phyloP scores from a whole-genome alignment of 1,139 yeast genomes.

The Yamadazyma trypodendri region DNA sequence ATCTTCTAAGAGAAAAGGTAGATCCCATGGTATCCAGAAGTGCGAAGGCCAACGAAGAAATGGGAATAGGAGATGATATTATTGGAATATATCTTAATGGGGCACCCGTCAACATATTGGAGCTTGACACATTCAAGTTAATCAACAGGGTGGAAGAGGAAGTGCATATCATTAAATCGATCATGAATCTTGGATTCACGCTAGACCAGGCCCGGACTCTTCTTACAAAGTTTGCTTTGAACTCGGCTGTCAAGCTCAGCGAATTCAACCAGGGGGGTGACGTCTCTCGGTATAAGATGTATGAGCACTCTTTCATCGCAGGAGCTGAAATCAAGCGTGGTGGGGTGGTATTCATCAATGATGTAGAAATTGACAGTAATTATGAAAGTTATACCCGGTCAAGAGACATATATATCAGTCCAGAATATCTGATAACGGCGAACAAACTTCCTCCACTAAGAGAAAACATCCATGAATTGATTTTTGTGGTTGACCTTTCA shows the following conservation, averaged over 20 bases:
- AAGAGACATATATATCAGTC: constrained; percentile 36
- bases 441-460: constrained; percentile 69
- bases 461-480: constrained; percentile 74
- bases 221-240: constrained; percentile 45
- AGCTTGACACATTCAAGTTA: constrained; percentile 45
- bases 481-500: constrained; percentile 68
- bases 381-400: constrained; percentile 50
- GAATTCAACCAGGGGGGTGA: constrained; percentile 39
- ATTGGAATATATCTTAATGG: constrained; percentile 66
- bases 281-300: constrained; percentile 39
- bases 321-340: constrained; percentile 22
- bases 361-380: constrained; percentile 61
- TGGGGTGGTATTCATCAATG: constrained; percentile 72
- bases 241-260: constrained; percentile 34
- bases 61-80: constrained; percentile 37
- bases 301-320: constrained; percentile 31
- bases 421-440: constrained; percentile 27
- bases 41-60: constrained; percentile 26
- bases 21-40: constrained; percentile 19
- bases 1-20: constrained; percentile 4
- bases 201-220: constrained; percentile 35
- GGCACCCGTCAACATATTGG: constrained; percentile 44
- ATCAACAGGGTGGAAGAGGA: constrained; percentile 38
- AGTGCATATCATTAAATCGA: constrained; percentile 23
- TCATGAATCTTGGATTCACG: constrained; percentile 37